A percentile compares a stretch with the other conserved stretches of the same genome.
These are phyloP conservation scores for Auricularia sp. DNA, from an alignment of 768 basidiomycete species.

Conservation along the genomic window DNA sequence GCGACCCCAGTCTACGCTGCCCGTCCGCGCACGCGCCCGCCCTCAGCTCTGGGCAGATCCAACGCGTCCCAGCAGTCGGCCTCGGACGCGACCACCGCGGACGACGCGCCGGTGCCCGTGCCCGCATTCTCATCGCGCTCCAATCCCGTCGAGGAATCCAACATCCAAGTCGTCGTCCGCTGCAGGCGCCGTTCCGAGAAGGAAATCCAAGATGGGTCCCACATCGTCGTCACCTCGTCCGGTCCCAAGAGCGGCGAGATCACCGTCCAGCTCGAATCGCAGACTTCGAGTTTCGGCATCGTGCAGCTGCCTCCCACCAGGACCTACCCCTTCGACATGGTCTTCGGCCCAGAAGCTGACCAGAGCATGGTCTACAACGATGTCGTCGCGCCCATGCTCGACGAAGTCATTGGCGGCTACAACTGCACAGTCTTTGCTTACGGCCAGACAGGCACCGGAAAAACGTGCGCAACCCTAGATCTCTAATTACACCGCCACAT, in stretches of 20 bases:
- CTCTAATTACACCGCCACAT: too few relatives aligned
- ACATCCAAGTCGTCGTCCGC: slow-evolving; percentile 90
- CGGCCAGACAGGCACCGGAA: slow-evolving; percentile 97
- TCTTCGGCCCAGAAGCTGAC: slow-evolving; percentile 95
- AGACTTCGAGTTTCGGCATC: slow-evolving; percentile 61
- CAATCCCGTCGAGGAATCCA: slow-evolving; percentile 46
- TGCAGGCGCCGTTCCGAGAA: slow-evolving; percentile 79
- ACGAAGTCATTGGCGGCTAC: slow-evolving; percentile 91
- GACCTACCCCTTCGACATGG: slow-evolving; percentile 90
- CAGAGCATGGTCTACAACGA: slow-evolving; percentile 90
- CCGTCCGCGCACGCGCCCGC: neutral
- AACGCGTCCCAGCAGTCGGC: neutral
- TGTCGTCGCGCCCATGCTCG: slow-evolving; percentile 85
- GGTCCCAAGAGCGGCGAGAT: slow-evolving; percentile 70
- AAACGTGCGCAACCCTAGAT: slow-evolving; percentile 57
- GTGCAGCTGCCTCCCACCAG: slow-evolving; percentile 64
- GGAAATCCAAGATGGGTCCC: slow-evolving; percentile 78
- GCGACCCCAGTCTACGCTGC: neutral
- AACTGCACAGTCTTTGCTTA: slow-evolving; percentile 98
- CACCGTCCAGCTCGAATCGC: slow-evolving; percentile 68
- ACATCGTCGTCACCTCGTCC: slow-evolving; percentile 71
- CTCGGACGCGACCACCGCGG: neutral
- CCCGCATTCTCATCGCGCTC: neutral
- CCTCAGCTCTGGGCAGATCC: neutral
- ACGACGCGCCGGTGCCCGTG: neutral